Base-by-base conservation (phyloP, 495 filamentous ascomycete genomes). In the Penicillium waksmanii region DNA sequence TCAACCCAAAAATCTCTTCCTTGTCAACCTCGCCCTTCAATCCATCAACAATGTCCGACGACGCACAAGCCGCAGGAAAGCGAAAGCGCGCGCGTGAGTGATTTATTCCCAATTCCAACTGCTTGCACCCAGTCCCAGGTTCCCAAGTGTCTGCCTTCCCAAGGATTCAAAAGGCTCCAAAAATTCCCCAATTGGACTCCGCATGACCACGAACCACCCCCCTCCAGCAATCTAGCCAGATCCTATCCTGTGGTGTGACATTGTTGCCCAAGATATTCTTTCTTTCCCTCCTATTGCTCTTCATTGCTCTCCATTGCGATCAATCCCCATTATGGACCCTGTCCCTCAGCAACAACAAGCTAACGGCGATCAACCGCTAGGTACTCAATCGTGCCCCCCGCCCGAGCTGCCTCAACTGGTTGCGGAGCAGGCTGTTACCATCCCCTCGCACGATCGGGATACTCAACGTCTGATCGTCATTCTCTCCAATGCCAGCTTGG, bases 401-500 rank as follows among this genome's bases (percentile, higher is more conserved):
- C 93, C 93, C 34, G 85, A 87, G 63, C 85, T 98, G 42, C 95
- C 95, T 2, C 88, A 93, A 65, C 85, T 98, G 46, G 89, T 93
- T 50, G 95, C 95, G 33, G 94, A 97, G 70, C 95, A 98, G 69
- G 89, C 96, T 65, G 79, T 87, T 27, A 87, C 95, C 12, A 96
- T 98, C 68, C 76, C 92, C 13, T 75, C 87, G 34, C 87, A 84
- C 57, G 95, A 98, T 70, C 96, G 96, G 75, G 87, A 93, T 73
- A 89, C 90, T 17, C 86, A 94, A 76, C 82, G 95, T 23, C 78
- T 98, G 64, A 96, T 98, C 63, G 95, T 98, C 47, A 92, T 98
- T 44, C 87, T 98, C 19, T 96, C 92, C 52, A 96, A 97, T 83
- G 95, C 95, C 51, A 98, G 95, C 68, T 83, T 98, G 64, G 95